Conservation (phyloP, 495 filamentous ascomycete species). For the Aspergillus leporis region DNA sequence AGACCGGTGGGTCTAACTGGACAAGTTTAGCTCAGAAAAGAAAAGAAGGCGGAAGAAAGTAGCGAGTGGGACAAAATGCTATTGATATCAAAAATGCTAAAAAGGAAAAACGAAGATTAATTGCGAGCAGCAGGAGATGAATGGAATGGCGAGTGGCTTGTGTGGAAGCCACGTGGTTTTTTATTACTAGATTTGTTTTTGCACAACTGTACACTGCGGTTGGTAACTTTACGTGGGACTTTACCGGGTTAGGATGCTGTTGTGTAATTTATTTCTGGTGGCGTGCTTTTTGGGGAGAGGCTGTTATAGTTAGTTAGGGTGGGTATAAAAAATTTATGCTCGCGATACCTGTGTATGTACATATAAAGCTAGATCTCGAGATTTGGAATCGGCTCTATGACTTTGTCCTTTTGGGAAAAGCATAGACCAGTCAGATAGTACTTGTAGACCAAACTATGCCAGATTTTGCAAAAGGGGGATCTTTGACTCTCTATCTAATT, state of each 20-base stretch:
- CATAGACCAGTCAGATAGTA: too few species aligned
- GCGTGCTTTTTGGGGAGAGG: not conserved
- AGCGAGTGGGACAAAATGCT: not conserved
- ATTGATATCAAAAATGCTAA: not conserved
- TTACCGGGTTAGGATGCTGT: not conserved
- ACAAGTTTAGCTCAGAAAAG: not conserved
- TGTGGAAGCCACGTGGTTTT: slow-evolving; percentile 10
- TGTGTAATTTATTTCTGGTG: not conserved
- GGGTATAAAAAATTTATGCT: not conserved
- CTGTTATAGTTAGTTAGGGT: not conserved
- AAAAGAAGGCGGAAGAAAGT: slow-evolving; percentile 6
- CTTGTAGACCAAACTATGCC: too few species aligned
- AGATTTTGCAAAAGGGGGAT: too few species aligned
- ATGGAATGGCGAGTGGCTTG: not conserved
- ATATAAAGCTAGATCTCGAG: too few species aligned
- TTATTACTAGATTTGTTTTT: not conserved
- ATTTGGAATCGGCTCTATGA: too few species aligned
- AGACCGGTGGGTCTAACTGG: not conserved
- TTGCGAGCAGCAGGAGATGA: slow-evolving; percentile 4
- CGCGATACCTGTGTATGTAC: too few species aligned
- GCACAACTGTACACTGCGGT: not conserved
- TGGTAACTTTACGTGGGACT: not conserved
- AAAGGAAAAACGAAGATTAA: slow-evolving; percentile 3
- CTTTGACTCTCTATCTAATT: too few species aligned
- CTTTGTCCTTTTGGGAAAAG: too few species aligned